phyloP scores from a whole-genome alignment of 257 asterid genomes.

The Solanum stenotomum region DNA sequence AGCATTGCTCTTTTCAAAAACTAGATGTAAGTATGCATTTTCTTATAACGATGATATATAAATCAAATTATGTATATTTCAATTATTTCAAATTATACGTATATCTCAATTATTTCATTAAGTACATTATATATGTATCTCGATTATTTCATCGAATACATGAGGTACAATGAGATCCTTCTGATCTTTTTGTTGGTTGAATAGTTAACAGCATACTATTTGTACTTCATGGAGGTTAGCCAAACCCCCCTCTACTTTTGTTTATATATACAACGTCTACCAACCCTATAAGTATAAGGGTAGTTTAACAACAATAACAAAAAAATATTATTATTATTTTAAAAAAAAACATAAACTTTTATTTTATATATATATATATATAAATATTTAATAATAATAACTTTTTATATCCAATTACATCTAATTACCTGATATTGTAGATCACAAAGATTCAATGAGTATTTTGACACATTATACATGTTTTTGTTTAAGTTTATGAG shows the following conservation, averaged over 20 bases:
- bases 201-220: neutral
- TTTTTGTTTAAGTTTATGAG: too few relatives aligned
- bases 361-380: too few relatives aligned
- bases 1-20: neutral
- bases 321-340: neutral
- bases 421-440: too few relatives aligned
- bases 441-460: too few relatives aligned
- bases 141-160: neutral
- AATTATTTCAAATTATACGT: neutral
- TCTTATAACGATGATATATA: neutral
- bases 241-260: neutral
- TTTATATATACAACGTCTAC: neutral
- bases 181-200: neutral
- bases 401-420: too few relatives aligned
- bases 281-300: neutral
- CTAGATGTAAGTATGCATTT: neutral
- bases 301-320: neutral
- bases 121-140: neutral
- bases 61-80: neutral
- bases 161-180: neutral
- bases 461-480: too few relatives aligned
- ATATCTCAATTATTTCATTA: neutral
- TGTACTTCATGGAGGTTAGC: neutral
- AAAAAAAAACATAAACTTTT: too few relatives aligned
- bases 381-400: too few relatives aligned